Evolutionary conservation across 1,139 yeast species (phyloP), one percentile per base, ranked within the genome.

Genomic region (Geotrichum europaeum): DNA sequence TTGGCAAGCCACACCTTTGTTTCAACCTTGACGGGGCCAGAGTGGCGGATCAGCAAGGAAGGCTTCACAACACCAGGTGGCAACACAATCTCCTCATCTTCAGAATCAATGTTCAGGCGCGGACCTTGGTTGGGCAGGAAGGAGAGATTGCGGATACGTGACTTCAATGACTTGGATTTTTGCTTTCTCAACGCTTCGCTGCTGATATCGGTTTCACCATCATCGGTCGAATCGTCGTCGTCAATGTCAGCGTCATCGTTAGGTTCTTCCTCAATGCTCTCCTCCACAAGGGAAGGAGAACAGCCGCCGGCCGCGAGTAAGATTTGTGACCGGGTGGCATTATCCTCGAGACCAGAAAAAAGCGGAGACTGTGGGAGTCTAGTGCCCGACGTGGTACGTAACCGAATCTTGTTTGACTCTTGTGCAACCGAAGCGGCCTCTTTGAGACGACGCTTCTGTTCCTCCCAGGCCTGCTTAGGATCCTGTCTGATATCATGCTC

Each of bases 1-100:
- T 94, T 94, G 43, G 99, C 99, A 65, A 94, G 79, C 98, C 99
- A 94, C 49, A 94, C 99, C 73, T 94, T 94, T 43, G 98, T 96
- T 77, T 94, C 99, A 61, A 94, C 91, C 74, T 88, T 91, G 62
- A 91, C 83, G 2, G 97, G 95, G 6, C 97, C 97, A 47, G 94
- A 85, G 72, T 91, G 91, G 71, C 92, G 89, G 69, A 94, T 80
- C 76, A 88, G 84, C 56, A 80, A 77, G 13, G 82, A 84, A 57
- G 99, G 99, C 71, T 86, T 88, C 57, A 80, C 79, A 20, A 94
- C 98, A 28, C 98, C 98, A 4, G 89, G 84, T 6, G 99, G 99
- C 62, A 94, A 78, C 45, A 82, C 85, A 54, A 90, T 82, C 72
- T 92, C 97, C 67, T 85, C 90, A 64, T 89, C 97, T 73, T 92